phyloP scores from a whole-genome alignment of 2,329 filamentous ascomycete species.

The Lecanosticta acicola region DNA sequence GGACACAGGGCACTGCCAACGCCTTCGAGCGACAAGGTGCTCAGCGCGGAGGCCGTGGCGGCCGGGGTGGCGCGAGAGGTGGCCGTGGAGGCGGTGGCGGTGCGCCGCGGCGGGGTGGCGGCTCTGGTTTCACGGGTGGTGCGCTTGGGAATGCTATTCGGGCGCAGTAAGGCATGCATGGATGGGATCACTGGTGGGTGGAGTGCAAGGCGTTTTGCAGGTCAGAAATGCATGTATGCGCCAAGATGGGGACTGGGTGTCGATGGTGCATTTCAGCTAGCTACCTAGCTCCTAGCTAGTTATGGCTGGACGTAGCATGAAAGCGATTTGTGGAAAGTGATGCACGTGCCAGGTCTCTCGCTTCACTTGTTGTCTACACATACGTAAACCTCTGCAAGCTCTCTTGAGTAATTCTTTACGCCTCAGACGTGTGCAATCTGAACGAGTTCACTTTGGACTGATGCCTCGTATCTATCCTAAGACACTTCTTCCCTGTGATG shows the following conservation, averaged over 20 bases:
- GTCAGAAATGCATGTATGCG: background rate
- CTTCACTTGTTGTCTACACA: too few relatives aligned
- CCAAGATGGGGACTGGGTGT: background rate
- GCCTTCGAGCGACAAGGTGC: slow-evolving; percentile 91
- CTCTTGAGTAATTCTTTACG: too few relatives aligned
- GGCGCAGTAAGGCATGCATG: slow-evolving; percentile 34
- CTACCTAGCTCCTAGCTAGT: background rate
- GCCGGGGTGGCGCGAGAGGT: slow-evolving; percentile 53
- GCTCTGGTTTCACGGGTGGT: slow-evolving; percentile 76
- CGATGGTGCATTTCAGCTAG: background rate
- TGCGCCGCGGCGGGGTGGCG: slow-evolving; percentile 65
- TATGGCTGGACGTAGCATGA: background rate
- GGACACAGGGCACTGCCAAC: slow-evolving; percentile 91
- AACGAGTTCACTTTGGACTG: too few relatives aligned
- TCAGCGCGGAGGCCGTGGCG: slow-evolving; percentile 62
- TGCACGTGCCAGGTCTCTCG: too few relatives aligned
- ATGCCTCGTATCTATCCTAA: too few relatives aligned
- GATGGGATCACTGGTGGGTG: background rate
- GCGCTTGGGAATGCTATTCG: slow-evolving; percentile 59
- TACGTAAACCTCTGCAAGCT: too few relatives aligned
- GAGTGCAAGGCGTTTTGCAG: background rate
- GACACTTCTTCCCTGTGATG: too few relatives aligned
- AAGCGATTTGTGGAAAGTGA: too few relatives aligned
- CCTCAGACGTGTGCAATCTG: too few relatives aligned
- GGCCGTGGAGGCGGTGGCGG: slow-evolving; percentile 54